Evolutionary conservation across 208 protist species (phyloP), one percentile per base, ranked within the genome.

Genomic region (Trypanosoma mega): DNA sequence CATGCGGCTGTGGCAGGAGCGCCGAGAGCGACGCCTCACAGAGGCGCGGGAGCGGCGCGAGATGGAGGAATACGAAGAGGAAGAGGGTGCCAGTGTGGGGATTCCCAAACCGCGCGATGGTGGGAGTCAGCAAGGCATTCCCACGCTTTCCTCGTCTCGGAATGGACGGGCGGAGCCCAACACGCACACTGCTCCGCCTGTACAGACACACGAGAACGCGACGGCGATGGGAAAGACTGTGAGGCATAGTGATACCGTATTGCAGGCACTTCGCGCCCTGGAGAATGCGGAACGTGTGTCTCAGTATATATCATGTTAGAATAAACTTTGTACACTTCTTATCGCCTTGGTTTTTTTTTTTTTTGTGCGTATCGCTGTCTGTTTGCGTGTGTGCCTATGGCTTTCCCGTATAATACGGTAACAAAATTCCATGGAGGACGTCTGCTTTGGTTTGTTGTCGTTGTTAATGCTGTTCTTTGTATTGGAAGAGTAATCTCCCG

Each of bases 311-410:
- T 31, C 49, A 6, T 31, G 41, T n/a, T n/a, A 27, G 12, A 4
- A 49, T 3, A 47, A 49, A 14, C 23, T 31, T 26, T 21, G 46
- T 6, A 47, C 3, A 62, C 18, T 29, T 73, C 65, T 60, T 77
- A 79, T 59, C 76, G 72, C 1, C 41, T 57, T 12, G 54, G 66
- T 47, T 78, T 76, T 76, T 55, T 63, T 0, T 68, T 74, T 6
- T 73, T 78, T n/a, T 27, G 54, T 37, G 24, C 26, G 6, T 41
- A 61, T 2, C 11, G 63, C 47, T 29, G 46, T 14, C 4, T 39
- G n/a, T 18, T 37, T 37, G 39, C 8, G 36, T 14, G 31, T 61
- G n/a, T n/a, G n/a, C n/a, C n/a, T n/a, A n/a, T n/a, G n/a, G n/a
- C n/a, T n/a, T n/a, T n/a, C n/a, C n/a, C n/a, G n/a, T n/a, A n/a